Percentiles rank a stretch among this genome's conserved stretches.
phyloP scores from a whole-genome alignment of 345 rosid genomes.

The Eucalyptus fibrosa region DNA sequence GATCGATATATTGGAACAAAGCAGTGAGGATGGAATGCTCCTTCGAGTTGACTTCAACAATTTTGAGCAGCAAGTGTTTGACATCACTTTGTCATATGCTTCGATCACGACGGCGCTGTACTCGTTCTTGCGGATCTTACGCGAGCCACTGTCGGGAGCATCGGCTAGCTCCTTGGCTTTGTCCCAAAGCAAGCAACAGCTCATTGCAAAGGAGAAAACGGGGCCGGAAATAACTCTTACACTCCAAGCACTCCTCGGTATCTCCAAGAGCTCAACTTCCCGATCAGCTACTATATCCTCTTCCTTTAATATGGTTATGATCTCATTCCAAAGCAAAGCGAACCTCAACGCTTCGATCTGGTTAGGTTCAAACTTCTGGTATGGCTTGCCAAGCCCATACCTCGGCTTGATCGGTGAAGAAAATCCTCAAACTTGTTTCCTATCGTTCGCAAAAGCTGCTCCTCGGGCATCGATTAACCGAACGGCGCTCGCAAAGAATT shows the following conservation, averaged over 20 bases:
- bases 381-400: too few relatives aligned
- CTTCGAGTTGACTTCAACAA: conserved; percentile 49
- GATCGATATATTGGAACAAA: conserved; percentile 66
- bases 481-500: too few relatives aligned
- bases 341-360: conserved; percentile 79
- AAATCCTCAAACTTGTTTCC: too few relatives aligned
- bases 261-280: conserved; percentile 81
- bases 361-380: conserved; percentile 78
- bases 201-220: conserved; percentile 84
- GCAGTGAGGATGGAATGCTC: conserved; percentile 64
- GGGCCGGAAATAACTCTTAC: conserved; percentile 84
- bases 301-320: conserved; percentile 65
- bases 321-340: conserved; percentile 89
- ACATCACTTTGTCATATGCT: conserved; percentile 78
- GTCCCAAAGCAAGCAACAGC: conserved; percentile 79
- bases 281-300: conserved; percentile 80
- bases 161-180: conserved; percentile 77
- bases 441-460: too few relatives aligned
- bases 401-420: too few relatives aligned
- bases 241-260: conserved; percentile 72
- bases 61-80: conserved; percentile 52
- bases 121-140: conserved; percentile 77
- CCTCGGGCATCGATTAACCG: too few relatives aligned
- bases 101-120: conserved; percentile 87
- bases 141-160: conserved; percentile 88